Percentiles rank a stretch among this genome's conserved stretches.
phyloP scores from a whole-genome alignment of 805 yeast species.

The Lipomyces oligophaga region DNA sequence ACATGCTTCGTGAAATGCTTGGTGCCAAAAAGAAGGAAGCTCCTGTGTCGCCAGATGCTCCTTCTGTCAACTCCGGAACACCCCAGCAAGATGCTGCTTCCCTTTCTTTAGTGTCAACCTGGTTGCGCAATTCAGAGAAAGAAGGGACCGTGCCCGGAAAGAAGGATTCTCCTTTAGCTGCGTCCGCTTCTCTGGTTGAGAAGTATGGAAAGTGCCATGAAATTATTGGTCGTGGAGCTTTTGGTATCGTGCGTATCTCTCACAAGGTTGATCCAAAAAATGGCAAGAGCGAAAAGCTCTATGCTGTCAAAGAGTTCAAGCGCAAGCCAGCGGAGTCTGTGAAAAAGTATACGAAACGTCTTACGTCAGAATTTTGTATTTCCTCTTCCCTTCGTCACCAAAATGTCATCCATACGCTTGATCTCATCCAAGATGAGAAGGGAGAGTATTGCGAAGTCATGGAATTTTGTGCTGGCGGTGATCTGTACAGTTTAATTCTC shows the following conservation, averaged over 20 bases:
- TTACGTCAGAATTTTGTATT: conserved; percentile 87
- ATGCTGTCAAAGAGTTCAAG: conserved; percentile 75
- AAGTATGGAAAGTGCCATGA: conserved; percentile 95
- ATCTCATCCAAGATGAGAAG: conserved; percentile 69
- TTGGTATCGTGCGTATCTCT: conserved; percentile 86
- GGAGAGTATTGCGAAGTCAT: conserved; percentile 81
- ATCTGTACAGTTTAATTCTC: conserved; percentile 58
- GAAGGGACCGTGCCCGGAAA: conserved; percentile 32
- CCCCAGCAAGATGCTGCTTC: conserved; percentile 8
- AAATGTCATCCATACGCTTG: conserved; percentile 74
- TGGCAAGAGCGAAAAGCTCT: conserved; percentile 46
- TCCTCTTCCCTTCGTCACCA: conserved; percentile 70
- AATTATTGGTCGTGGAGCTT: conserved; percentile 82
- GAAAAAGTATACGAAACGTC: conserved; percentile 59
- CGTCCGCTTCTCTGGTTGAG: conserved; percentile 62
- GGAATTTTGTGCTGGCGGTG: conserved; percentile 94
- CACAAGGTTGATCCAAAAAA: conserved; percentile 52
- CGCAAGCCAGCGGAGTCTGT: conserved; percentile 57
- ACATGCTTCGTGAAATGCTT: conserved; percentile 52
- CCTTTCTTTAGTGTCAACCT: conserved; percentile 26
- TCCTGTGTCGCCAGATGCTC: conserved; percentile 15
- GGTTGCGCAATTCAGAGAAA: conserved; percentile 30
- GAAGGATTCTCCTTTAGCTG: conserved; percentile 10
- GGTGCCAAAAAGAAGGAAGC: conserved; percentile 34
- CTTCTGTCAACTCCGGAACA: conserved; percentile 11